Percentiles rank a stretch among this genome's conserved stretches.
Conservation (phyloP, 306 rosid species). For the Erythrophleum fordii region DNA sequence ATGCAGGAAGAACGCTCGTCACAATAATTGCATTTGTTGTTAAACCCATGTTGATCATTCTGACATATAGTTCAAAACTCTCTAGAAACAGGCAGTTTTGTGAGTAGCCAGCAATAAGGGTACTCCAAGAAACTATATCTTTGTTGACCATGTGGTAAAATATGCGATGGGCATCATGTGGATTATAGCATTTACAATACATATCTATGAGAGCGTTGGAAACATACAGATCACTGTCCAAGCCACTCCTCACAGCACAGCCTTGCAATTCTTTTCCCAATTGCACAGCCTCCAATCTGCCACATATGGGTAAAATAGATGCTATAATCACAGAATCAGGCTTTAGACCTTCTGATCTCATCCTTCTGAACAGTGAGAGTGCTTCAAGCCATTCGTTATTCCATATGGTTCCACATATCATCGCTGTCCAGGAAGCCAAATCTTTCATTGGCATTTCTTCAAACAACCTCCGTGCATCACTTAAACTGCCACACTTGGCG, state of each 20-base stretch:
- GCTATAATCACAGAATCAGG: conserved; percentile 53
- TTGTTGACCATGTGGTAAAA: conserved; percentile 42
- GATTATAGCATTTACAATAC: conserved; percentile 55
- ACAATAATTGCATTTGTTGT: conserved; percentile 42
- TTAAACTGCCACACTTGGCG: conserved; percentile 49
- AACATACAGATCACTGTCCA: conserved; percentile 50
- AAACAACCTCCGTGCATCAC: conserved; percentile 46
- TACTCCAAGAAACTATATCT: conserved; percentile 54
- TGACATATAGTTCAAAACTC: conserved; percentile 39
- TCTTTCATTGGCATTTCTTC: conserved; percentile 54
- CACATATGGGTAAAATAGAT: conserved; percentile 43
- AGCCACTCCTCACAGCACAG: conserved; percentile 47
- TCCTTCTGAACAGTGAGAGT: conserved; percentile 39
- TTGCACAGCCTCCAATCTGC: conserved; percentile 44
- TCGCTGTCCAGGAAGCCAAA: conserved; percentile 57
- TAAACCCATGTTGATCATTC: conserved; percentile 46
- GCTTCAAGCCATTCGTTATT: conserved; percentile 49
- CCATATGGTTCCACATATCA: conserved; percentile 45
- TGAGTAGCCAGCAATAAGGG: conserved; percentile 54
- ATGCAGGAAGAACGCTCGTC: conserved; percentile 47
- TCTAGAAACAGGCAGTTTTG: conserved; percentile 40
- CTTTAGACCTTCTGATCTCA: conserved; percentile 45
- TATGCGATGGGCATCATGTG: conserved; percentile 36
- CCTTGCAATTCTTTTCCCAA: conserved; percentile 56
- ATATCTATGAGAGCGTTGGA: conserved; percentile 51